Evolutionary conservation across 306 rosid genomes (phyloP).

Genomic region (Trichosanthes truncata): DNA sequence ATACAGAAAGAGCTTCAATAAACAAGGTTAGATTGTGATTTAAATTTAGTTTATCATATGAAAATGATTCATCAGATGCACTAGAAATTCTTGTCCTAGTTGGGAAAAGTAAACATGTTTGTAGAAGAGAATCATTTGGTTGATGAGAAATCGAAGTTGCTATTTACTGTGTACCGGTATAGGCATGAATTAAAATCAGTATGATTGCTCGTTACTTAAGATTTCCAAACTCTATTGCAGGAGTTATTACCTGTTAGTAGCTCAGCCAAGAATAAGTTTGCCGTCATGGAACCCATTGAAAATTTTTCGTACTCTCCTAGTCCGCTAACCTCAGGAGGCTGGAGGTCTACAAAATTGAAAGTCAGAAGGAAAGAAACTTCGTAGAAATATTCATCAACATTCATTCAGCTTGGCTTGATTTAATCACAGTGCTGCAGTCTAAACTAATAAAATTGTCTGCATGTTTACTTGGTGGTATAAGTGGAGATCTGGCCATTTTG

Average conservation of each 20-base stretch:
- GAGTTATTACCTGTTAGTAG: constrained; percentile 22
- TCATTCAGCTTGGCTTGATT: constrained; percentile 8
- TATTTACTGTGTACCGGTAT: background rate
- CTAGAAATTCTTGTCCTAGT: background rate
- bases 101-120: background rate
- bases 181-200: background rate
- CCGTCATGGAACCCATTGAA: constrained; percentile 36
- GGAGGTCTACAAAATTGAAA: constrained; percentile 65
- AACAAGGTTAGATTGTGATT: constrained; percentile 37
- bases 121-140: background rate
- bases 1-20: constrained; percentile 25
- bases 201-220: background rate
- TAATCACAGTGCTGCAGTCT: background rate
- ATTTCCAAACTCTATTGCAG: constrained; percentile 21
- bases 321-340: constrained; percentile 30
- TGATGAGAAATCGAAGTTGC: background rate
- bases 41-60: background rate
- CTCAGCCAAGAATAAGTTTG: constrained; percentile 19
- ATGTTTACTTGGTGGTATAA: background rate
- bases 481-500: background rate
- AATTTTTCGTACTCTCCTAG: constrained; percentile 33
- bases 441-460: background rate
- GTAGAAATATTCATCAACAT: background rate
- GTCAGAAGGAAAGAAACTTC: constrained; percentile 20
- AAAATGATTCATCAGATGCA: background rate